Evolutionary conservation across 2,329 filamentous ascomycete genomes (phyloP).

Genomic region (Xylaria polymorpha): DNA sequence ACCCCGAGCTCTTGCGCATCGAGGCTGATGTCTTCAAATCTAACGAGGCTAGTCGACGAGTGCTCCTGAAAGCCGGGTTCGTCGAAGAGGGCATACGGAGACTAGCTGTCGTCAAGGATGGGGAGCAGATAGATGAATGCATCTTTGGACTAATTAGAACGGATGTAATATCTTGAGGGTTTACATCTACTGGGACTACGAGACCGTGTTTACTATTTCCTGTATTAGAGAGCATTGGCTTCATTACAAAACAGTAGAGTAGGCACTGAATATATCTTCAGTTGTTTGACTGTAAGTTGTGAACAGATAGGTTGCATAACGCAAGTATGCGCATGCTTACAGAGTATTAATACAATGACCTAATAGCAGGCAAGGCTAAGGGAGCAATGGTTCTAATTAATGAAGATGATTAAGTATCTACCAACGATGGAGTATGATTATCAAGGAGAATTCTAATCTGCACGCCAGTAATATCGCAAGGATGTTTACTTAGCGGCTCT

Average conservation of each 20-base stretch:
- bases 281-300: neutral
- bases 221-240: neutral
- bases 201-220: neutral
- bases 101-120: constrained; percentile 57
- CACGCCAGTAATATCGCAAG: neutral
- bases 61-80: constrained; percentile 59
- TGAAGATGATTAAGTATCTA: constrained; percentile 4
- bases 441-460: constrained; percentile 18
- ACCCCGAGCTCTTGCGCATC: constrained; percentile 56
- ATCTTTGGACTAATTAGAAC: constrained; percentile 55
- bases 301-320: neutral
- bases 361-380: neutral
- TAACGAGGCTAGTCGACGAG: constrained; percentile 57
- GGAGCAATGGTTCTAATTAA: neutral
- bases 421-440: neutral
- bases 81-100: constrained; percentile 58
- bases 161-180: constrained; percentile 44
- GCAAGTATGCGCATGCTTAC: neutral
- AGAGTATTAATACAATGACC: neutral
- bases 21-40: constrained; percentile 53
- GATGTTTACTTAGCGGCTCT: constrained; percentile 10
- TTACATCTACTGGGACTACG: neutral
- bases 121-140: constrained; percentile 53
- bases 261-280: neutral
- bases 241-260: neutral